A percentile compares a stretch with the other conserved stretches of the same genome.
These are phyloP conservation scores for Martensiomyces pterosporus DNA, from an alignment of 192 early-diverging fungal species.

Conservation along the genomic window DNA sequence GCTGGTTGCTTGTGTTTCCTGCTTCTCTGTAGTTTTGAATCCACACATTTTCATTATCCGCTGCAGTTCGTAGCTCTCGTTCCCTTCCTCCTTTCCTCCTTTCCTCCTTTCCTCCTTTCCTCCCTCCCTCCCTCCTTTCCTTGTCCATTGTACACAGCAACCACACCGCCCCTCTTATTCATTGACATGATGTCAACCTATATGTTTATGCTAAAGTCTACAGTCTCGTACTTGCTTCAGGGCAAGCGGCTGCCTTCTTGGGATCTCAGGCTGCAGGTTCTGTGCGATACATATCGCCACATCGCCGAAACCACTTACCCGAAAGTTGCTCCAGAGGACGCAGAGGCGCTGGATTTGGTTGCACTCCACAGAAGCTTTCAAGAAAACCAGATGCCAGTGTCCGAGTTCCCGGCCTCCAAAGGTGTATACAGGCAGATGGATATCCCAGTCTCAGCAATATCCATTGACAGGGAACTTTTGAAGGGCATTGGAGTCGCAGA, in stretches of 20 bases:
- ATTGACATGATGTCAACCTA: constrained; percentile 5
- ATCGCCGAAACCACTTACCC: constrained; percentile 6
- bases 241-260: constrained; percentile 23
- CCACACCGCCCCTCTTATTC: background rate
- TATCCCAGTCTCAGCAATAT: constrained; percentile 1
- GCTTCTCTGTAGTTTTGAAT: too few relatives aligned
- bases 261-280: constrained; percentile 19
- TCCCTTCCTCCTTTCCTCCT: too few relatives aligned
- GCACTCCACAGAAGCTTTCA: background rate
- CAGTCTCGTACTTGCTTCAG: constrained; percentile 4
- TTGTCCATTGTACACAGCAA: too few relatives aligned
- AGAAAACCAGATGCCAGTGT: constrained; percentile 2
- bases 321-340: constrained; percentile 9
- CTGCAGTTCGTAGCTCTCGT: too few relatives aligned
- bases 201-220: constrained; percentile 4
- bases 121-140: background rate
- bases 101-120: too few relatives aligned
- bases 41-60: too few relatives aligned
- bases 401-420: background rate
- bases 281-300: constrained; percentile 14
- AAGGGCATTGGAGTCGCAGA: constrained; percentile 17
- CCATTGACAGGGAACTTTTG: constrained; percentile 2
- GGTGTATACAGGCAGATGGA: background rate
- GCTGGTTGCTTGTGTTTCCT: too few relatives aligned
- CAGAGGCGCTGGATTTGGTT: constrained; percentile 8